Evolutionary conservation across 2,329 filamentous ascomycete species (phyloP), one percentile per base, ranked within the genome.

Genomic region (Penicillium sp.): DNA sequence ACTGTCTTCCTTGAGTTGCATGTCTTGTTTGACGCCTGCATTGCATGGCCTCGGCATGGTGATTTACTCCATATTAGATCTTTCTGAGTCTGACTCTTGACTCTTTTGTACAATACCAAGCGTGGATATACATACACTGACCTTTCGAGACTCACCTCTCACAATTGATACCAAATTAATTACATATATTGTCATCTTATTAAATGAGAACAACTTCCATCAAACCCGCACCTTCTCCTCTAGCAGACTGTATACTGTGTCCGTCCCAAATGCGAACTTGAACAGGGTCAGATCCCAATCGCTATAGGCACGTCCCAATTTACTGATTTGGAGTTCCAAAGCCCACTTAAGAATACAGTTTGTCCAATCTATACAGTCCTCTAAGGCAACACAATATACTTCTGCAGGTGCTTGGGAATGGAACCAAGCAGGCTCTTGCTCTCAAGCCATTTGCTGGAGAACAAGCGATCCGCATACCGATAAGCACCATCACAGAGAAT

Each of bases 401-500:
- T 96, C 73, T 89, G 85, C 71, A 97, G 75, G 71, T 90, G 87
- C 78, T 90, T 83, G 7, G 94, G 94, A 72, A 99, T 88, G 42
- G 92, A 87, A 29, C 79, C 84, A 44, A 94, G 74, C 62, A 99
- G 78, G 56, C 89, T 89, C 85, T 97, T 99, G 69, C 87, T 85
- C 73, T 86, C 82, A 64, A 99, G 77, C 94, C 94, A 99, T 74
- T 89, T 92, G 74, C 85, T 85, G 44, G 90, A 96, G 78, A 99
- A 99, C 60, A 99, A 74, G 35, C 94, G 82, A 62, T 99, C 94
- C 5, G 94, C 94, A 73, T 99, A 99, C 69, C 94, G 81, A 72
- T 99, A 97, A n/a, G 94, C 94, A 58, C 94, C 94, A 72, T 99
- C 94, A 70, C 91, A 96, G 43, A 99, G 82, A 55, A 97, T 84